These are phyloP conservation scores for Malus asiatica DNA, from an alignment of 306 rosid genomes.

Conservation along the genomic window DNA sequence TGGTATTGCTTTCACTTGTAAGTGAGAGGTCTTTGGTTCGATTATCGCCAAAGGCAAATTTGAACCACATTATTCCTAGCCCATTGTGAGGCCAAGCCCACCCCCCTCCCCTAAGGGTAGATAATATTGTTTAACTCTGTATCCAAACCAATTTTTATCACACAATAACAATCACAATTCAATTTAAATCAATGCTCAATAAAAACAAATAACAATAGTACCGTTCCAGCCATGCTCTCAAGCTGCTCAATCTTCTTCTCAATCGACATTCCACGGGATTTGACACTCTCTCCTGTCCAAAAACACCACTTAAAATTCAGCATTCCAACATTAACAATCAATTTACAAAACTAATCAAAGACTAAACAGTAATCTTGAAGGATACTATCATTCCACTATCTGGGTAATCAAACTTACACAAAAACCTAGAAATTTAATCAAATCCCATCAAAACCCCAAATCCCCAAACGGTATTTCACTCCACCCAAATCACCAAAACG, in stretches of 20 bases:
- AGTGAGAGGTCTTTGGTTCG: too few species aligned
- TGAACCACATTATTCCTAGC: too few species aligned
- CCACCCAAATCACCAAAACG: not conserved
- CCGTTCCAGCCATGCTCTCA: conserved; percentile 77
- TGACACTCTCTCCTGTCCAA: conserved; percentile 39
- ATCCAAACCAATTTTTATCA: not conserved
- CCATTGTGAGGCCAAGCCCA: too few species aligned
- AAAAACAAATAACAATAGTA: not conserved
- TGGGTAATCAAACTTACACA: not conserved
- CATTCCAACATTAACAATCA: not conserved
- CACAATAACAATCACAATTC: not conserved
- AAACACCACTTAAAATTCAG: not conserved
- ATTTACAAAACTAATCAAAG: not conserved
- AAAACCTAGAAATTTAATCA: not conserved
- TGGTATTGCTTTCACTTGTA: too few species aligned
- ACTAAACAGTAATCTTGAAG: not conserved
- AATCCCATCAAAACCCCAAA: not conserved
- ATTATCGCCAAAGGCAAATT: too few species aligned
- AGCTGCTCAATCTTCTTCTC: conserved; percentile 80
- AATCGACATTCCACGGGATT: conserved; percentile 53
- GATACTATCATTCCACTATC: not conserved
- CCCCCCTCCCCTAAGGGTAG: too few species aligned
- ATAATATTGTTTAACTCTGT: too few species aligned
- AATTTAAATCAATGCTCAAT: not conserved
- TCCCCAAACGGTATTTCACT: not conserved